Percentiles rank a stretch among this genome's conserved stretches.
Evolutionary conservation across 805 yeast genomes (phyloP).

Genomic region (Spathaspora passalidarum): DNA sequence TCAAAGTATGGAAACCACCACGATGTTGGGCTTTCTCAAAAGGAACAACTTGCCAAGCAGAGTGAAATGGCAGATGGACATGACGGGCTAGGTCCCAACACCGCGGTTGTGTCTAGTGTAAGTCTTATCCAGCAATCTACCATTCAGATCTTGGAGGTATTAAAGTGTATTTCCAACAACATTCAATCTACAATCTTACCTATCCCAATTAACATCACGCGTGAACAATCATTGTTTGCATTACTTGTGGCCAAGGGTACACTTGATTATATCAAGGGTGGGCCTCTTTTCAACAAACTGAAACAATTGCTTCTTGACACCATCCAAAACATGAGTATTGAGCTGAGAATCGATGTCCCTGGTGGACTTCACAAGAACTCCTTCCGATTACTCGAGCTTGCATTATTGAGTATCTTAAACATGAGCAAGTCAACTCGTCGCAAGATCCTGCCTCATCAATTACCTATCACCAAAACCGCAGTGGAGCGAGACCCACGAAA

Average conservation of each 20-base stretch:
- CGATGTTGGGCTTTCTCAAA: slow-evolving; percentile 39
- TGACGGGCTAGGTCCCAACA: slow-evolving; percentile 29
- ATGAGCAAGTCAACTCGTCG: slow-evolving; percentile 20
- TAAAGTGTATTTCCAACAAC: slow-evolving; percentile 35
- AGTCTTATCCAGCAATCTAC: slow-evolving; percentile 69
- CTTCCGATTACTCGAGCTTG: slow-evolving; percentile 52
- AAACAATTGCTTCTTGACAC: slow-evolving; percentile 52
- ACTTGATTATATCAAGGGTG: slow-evolving; percentile 79
- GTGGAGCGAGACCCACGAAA: slow-evolving; percentile 17
- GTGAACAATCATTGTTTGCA: slow-evolving; percentile 62
- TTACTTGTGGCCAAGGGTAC: slow-evolving; percentile 71
- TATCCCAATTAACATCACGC: slow-evolving; percentile 58
- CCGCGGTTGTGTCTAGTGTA: slow-evolving; percentile 48
- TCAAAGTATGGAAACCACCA: slow-evolving; percentile 41
- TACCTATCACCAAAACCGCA: slow-evolving; percentile 22
- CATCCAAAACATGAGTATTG: slow-evolving; percentile 48
- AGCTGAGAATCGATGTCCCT: slow-evolving; percentile 51
- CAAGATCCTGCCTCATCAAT: slow-evolving; percentile 9
- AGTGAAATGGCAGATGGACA: neutral
- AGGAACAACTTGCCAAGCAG: slow-evolving; percentile 29
- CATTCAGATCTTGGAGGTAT: slow-evolving; percentile 53
- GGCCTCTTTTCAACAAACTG: slow-evolving; percentile 72
- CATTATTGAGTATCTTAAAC: slow-evolving; percentile 58
- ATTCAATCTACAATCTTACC: slow-evolving; percentile 50
- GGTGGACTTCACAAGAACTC: slow-evolving; percentile 62